Conservation (phyloP, 2,329 filamentous ascomycete species). For the Stagonosporopsis cucurbitacearum region DNA sequence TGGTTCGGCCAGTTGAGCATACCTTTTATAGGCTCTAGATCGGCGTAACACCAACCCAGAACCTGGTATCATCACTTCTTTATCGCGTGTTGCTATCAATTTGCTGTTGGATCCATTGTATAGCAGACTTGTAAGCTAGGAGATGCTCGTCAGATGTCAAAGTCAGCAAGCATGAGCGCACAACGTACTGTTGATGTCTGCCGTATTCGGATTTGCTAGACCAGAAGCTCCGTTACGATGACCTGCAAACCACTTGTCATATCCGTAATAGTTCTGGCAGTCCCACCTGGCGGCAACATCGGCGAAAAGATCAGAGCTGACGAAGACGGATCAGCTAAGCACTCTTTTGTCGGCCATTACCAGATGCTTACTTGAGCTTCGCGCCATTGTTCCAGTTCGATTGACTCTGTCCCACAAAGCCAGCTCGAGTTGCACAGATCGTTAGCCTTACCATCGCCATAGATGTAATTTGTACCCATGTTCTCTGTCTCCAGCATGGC, state of each 20-base stretch:
- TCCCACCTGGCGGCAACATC: background rate
- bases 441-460: conserved; percentile 1
- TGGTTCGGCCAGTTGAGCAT: background rate
- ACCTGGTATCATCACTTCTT: conserved; percentile 2
- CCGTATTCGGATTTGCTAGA: background rate
- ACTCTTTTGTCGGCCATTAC: background rate
- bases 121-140: background rate
- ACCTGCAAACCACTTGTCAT: conserved; percentile 5
- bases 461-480: background rate
- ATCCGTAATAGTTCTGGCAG: conserved; percentile 2
- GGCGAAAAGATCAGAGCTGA: background rate
- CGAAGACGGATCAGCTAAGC: background rate
- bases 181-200: conserved; percentile 1
- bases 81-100: conserved; percentile 1
- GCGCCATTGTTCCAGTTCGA: background rate
- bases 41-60: background rate
- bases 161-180: background rate
- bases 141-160: background rate
- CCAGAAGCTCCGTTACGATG: conserved; percentile 1
- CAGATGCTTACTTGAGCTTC: background rate
- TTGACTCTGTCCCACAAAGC: background rate
- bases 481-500: background rate
- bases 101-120: conserved; percentile 5
- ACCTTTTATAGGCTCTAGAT: background rate
- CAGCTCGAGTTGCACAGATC: background rate